Base-by-base conservation (phyloP, 257 asterid genomes). In the Forsythia suspensa region DNA sequence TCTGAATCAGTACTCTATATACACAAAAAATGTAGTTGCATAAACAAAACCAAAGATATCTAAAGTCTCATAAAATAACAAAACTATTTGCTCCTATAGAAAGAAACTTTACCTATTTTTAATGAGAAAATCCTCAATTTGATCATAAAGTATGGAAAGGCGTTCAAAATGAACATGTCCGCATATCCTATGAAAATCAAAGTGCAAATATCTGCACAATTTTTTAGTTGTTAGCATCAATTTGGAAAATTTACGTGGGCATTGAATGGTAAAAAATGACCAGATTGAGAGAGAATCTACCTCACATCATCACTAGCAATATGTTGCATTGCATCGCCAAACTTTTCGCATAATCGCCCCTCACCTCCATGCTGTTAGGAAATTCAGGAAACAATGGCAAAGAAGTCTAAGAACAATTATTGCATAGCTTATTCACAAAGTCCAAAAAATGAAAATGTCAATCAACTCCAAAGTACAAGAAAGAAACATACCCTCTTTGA, bases 181-280 rank as follows among this genome's bases (percentile, higher is more conserved):
- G 13, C 99, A 96, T 81, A 92, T 88, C 81, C 82, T 93, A 81
- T 96, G 99, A 86, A 96, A 96, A 88, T 96, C 99, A 52, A 96
- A 96, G 90, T 96, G 97, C 88, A 87, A 57, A 80, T 94, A 96
- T 85, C 98, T 96, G 92, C 80, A 79, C 40, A 80, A 80, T 69
- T 75, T 66, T 43, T 67, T 37, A 70, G 76, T 59, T 39, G 74
- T 84, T 73, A 82, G 79, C 65, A 82, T 40, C 59, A 74, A 74
- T 79, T 75, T 71, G 77, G 70, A 87, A 55, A 63, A 77, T 78
- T 65, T 71, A 76, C 55, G 70, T 4, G 77, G 79, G 74, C 80
- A 78, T 20, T 70, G 29, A 52, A 43, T 77, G 72, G 79, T 13
- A 82, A 78, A 73, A 63, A 39, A 38, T 41, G 71, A 80, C 77